Evolutionary conservation across 2,329 filamentous ascomycete genomes (phyloP).

Genomic region (Ceratocystis eucalypticola): DNA sequence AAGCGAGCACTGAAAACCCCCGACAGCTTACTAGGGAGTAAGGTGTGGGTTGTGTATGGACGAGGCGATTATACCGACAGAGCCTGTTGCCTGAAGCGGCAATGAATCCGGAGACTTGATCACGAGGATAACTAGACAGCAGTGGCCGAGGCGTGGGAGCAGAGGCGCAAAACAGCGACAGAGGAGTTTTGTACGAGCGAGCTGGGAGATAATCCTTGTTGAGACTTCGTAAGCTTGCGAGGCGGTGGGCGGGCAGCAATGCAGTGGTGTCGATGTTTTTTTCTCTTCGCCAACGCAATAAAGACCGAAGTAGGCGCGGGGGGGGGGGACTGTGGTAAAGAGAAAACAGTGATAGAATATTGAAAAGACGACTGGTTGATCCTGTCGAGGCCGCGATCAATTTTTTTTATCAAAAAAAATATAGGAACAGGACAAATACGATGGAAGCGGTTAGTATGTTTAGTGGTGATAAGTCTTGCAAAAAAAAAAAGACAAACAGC

Average conservation of each 20-base stretch:
- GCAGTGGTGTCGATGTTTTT: neutral
- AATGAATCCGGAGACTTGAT: neutral
- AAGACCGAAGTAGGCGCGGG: neutral
- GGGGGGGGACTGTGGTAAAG: neutral
- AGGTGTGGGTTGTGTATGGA: neutral
- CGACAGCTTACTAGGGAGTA: neutral
- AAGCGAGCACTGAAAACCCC: neutral
- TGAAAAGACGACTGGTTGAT: neutral
- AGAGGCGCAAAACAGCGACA: neutral
- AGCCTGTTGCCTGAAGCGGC: constrained; percentile 3
- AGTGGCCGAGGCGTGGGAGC: neutral
- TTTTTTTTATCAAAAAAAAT: neutral
- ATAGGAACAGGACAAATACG: neutral
- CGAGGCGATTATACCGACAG: neutral
- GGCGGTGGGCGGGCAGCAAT: constrained; percentile 6
- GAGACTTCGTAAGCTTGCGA: neutral
- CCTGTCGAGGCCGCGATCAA: neutral
- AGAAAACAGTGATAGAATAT: neutral
- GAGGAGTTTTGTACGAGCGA: neutral
- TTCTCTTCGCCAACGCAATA: neutral
- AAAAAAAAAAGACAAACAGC: too few relatives aligned
- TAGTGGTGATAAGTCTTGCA: too few relatives aligned
- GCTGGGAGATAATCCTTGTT: neutral
- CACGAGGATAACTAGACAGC: neutral
- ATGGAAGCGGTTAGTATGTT: neutral